Percentiles rank a stretch among this genome's conserved stretches.
These are phyloP conservation scores for Corrigiola litoralis DNA, from an alignment of 179 eudicot species.

Conservation along the genomic window DNA sequence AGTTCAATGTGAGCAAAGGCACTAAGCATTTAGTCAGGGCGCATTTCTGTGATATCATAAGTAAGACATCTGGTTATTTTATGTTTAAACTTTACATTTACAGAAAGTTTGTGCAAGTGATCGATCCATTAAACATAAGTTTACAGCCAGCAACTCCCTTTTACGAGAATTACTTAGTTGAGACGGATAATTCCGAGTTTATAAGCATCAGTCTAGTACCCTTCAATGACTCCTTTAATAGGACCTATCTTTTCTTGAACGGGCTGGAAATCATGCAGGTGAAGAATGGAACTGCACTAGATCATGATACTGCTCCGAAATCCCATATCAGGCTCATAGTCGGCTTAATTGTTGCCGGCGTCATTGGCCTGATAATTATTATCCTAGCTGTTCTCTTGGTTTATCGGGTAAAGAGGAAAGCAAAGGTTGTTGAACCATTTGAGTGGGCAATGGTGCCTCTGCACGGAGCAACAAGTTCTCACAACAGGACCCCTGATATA, in stretches of 20 bases:
- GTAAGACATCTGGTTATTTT: background rate
- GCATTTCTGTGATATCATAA: slow-evolving; percentile 50
- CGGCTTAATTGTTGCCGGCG: slow-evolving; percentile 29
- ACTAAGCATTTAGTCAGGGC: slow-evolving; percentile 28
- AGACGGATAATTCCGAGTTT: slow-evolving; percentile 28
- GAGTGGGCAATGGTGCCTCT: slow-evolving; percentile 29
- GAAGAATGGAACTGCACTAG: slow-evolving; percentile 10
- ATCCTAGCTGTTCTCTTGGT: slow-evolving; percentile 12
- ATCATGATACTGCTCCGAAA: background rate
- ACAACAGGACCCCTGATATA: slow-evolving; percentile 21
- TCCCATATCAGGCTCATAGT: slow-evolving; percentile 9
- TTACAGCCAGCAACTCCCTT: slow-evolving; percentile 30
- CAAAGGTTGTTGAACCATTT: slow-evolving; percentile 19
- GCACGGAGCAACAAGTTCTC: slow-evolving; percentile 25
- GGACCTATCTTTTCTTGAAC: slow-evolving; percentile 33
- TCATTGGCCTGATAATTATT: slow-evolving; percentile 14
- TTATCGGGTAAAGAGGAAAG: slow-evolving; percentile 15
- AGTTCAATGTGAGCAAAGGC: slow-evolving; percentile 27
- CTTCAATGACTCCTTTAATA: background rate
- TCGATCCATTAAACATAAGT: background rate
- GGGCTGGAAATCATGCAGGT: slow-evolving; percentile 67
- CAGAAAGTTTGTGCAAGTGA: background rate
- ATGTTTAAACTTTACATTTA: slow-evolving; percentile 30
- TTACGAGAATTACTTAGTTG: slow-evolving; percentile 39
- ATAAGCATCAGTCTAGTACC: slow-evolving; percentile 38